A percentile compares a stretch with the other conserved stretches of the same genome.
Conservation (phyloP, 768 basidiomycete species). For the Pleurotus ostreatus region DNA sequence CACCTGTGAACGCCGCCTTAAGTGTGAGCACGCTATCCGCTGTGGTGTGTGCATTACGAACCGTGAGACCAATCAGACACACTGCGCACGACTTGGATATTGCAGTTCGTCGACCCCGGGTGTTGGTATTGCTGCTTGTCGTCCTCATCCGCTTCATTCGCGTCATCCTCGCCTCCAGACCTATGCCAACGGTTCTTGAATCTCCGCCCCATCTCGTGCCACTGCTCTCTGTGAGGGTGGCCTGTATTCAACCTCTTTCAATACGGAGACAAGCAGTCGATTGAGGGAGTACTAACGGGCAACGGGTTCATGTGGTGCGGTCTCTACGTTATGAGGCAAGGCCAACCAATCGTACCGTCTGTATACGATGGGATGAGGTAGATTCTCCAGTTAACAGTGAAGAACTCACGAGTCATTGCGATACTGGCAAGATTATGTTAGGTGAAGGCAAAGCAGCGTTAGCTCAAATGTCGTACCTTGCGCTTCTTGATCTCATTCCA, state of each 20-base stretch:
- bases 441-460: conserved; percentile 5
- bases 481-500: conserved; percentile 90
- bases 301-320: conserved; percentile 64
- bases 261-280: too few species aligned
- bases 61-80: conserved; percentile 95
- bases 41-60: background rate
- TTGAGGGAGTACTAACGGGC: conserved; percentile 32
- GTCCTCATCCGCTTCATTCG: conserved; percentile 31
- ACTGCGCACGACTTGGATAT: conserved; percentile 80
- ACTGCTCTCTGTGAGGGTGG: conserved; percentile 68
- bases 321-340: conserved; percentile 66
- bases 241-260: conserved; percentile 20
- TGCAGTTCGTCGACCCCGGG: conserved; percentile 47
- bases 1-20: conserved; percentile 18
- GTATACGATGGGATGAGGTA: conserved; percentile 2
- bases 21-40: background rate
- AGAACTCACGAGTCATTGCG: conserved; percentile 42
- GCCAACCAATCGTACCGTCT: conserved; percentile 68
- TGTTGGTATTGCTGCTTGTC: conserved; percentile 37
- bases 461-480: conserved; percentile 40
- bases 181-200: conserved; percentile 69
- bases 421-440: conserved; percentile 25
- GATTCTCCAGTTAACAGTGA: background rate
- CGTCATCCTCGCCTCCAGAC: conserved; percentile 25
- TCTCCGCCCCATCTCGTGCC: conserved; percentile 49